Conservation (phyloP, 2,329 filamentous ascomycete species). For the Didymella exigua region DNA sequence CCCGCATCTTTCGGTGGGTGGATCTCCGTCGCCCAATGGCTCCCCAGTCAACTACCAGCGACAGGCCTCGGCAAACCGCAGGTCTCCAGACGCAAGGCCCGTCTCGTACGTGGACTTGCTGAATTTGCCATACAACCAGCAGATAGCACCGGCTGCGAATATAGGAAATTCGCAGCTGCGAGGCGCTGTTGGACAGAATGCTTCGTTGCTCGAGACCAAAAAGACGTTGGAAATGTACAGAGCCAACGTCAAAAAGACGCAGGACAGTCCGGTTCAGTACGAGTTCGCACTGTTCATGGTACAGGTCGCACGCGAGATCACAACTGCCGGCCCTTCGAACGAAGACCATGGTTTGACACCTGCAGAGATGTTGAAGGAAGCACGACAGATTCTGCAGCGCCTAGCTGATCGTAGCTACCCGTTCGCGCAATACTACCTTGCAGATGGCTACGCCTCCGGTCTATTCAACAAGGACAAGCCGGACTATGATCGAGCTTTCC, state of each 20-base stretch:
- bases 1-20: conserved; percentile 55
- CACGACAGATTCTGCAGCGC: conserved; percentile 84
- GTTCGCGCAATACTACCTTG: conserved; percentile 97
- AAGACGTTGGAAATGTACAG: conserved; percentile 98
- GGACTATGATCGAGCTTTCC: conserved; percentile 89
- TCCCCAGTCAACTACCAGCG: conserved; percentile 54
- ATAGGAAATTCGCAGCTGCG: conserved; percentile 84
- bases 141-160: conserved; percentile 65
- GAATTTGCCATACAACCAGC: conserved; percentile 78
- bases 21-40: conserved; percentile 46
- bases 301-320: conserved; percentile 79
- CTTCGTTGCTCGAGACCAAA: conserved; percentile 85
- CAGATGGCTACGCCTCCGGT: conserved; percentile 90
- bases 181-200: conserved; percentile 81
- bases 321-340: conserved; percentile 33
- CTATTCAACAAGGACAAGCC: conserved; percentile 94
- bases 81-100: conserved; percentile 64
- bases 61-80: conserved; percentile 57
- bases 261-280: conserved; percentile 87
- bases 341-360: conserved; percentile 53
- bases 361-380: conserved; percentile 78
- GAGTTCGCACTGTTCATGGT: conserved; percentile 96
- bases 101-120: conserved; percentile 67
- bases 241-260: conserved; percentile 96
- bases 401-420: conserved; percentile 88